Conservation (phyloP, 2,329 filamentous ascomycete species). For the Colletotrichum sp. region DNA sequence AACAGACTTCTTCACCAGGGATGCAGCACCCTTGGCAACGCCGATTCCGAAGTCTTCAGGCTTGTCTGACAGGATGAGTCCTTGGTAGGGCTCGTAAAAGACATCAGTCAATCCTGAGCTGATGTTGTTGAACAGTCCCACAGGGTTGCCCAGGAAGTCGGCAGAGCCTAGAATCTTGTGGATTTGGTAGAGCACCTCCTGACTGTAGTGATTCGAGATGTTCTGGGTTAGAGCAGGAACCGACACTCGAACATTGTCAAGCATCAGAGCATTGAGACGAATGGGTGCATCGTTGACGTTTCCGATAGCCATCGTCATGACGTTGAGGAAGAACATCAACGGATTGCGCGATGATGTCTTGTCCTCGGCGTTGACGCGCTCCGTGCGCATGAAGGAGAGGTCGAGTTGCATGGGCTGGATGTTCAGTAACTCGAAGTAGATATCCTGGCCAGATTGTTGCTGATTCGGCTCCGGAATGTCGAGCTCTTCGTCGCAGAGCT, state of each 20-base stretch:
- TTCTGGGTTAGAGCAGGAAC: conserved; percentile 83
- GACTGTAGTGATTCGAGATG: conserved; percentile 92
- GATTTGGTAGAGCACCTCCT: conserved; percentile 93
- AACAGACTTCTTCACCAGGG: conserved; percentile 98
- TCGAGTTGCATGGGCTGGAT: conserved; percentile 98
- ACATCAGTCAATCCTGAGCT: conserved; percentile 97
- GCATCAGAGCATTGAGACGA: conserved; percentile 87
- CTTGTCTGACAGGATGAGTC: conserved; percentile 92
- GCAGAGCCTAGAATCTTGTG: conserved; percentile 97
- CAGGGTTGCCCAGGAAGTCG: conserved; percentile 96
- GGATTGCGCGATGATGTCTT: conserved; percentile 90
- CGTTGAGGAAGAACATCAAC: conserved; percentile 98
- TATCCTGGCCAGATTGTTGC: conserved; percentile 85
- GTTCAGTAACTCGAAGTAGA: conserved; percentile 97
- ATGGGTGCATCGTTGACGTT: conserved; percentile 99
- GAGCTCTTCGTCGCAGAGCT: conserved; percentile 85
- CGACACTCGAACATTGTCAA: conserved; percentile 94
- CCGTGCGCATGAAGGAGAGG: conserved; percentile 94
- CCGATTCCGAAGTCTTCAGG: conserved; percentile 95
- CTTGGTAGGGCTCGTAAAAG: conserved; percentile 99
- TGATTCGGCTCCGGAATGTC: conserved; percentile 92
- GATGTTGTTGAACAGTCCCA: conserved; percentile 97
- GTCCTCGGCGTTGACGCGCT: conserved; percentile 95
- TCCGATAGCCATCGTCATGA: conserved; percentile 98
- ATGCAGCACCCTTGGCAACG: conserved; percentile 95